Conservation (phyloP, 306 rosid species). For the Luffa acutangula region DNA sequence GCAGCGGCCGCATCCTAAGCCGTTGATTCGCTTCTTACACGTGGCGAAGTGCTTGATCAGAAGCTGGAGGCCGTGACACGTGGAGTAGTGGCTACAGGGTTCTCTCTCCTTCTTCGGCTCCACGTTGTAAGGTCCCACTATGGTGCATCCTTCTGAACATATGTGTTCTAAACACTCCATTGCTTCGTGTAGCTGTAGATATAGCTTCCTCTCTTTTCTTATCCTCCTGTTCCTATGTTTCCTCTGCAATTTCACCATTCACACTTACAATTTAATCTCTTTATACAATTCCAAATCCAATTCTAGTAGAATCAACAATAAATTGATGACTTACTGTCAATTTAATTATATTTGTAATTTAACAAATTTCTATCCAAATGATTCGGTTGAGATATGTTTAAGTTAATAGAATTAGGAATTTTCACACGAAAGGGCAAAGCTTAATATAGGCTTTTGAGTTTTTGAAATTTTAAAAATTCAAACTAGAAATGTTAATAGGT, state of each 20-base stretch:
- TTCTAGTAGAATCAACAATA: too few species aligned
- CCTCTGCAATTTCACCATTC: constrained; percentile 36
- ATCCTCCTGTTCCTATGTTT: constrained; percentile 42
- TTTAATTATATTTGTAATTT: too few species aligned
- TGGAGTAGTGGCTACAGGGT: constrained; percentile 55
- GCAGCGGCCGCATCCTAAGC: constrained; percentile 60
- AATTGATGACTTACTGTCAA: too few species aligned
- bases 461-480: too few species aligned
- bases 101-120: constrained; percentile 30
- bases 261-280: too few species aligned
- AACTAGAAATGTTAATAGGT: too few species aligned
- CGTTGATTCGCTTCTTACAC: constrained; percentile 36
- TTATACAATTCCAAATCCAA: too few species aligned
- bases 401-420: too few species aligned
- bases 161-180: constrained; percentile 97
- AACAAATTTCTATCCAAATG: too few species aligned
- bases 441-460: too few species aligned
- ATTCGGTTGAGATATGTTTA: too few species aligned
- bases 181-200: constrained; percentile 66
- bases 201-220: constrained; percentile 47
- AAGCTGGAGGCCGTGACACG: constrained; percentile 68
- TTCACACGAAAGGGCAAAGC: too few species aligned
- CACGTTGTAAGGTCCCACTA: constrained; percentile 54
- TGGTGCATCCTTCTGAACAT: constrained; percentile 74
- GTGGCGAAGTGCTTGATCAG: constrained; percentile 63